Conservation (phyloP, 2,329 filamentous ascomycete genomes). For the Beauveria rudraprayagi region DNA sequence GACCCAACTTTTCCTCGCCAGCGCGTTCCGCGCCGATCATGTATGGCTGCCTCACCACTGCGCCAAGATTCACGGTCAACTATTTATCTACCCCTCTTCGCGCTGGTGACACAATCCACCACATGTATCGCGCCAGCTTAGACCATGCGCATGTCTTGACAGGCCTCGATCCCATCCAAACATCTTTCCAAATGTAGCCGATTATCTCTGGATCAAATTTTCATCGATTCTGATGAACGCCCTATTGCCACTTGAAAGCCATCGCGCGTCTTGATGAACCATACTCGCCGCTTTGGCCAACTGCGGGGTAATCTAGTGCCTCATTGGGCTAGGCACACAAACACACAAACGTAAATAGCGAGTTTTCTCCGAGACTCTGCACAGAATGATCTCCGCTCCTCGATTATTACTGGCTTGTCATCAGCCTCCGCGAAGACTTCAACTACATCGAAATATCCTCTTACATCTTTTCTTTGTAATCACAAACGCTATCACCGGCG, state of each 20-base stretch:
- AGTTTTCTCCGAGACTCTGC: background rate
- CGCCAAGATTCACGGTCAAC: background rate
- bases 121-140: constrained; percentile 3
- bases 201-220: no score
- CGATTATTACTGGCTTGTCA: no score
- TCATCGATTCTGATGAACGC: background rate
- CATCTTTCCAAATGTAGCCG: background rate
- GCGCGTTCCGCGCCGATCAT: background rate
- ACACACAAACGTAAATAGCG: background rate
- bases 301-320: constrained; percentile 4
- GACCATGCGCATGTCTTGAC: background rate
- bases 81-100: background rate
- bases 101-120: background rate
- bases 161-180: background rate
- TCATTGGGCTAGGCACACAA: background rate
- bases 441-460: no score
- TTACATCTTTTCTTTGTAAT: no score
- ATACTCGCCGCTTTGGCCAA: background rate
- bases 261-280: background rate
- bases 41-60: background rate
- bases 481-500: no score
- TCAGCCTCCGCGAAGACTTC: no score
- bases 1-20: background rate
- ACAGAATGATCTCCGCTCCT: background rate
- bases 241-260: background rate